A percentile compares a stretch with the other conserved stretches of the same genome.
Evolutionary conservation across 2,329 filamentous ascomycete species (phyloP).

Genomic region (Acephala macrosclerotiorum): DNA sequence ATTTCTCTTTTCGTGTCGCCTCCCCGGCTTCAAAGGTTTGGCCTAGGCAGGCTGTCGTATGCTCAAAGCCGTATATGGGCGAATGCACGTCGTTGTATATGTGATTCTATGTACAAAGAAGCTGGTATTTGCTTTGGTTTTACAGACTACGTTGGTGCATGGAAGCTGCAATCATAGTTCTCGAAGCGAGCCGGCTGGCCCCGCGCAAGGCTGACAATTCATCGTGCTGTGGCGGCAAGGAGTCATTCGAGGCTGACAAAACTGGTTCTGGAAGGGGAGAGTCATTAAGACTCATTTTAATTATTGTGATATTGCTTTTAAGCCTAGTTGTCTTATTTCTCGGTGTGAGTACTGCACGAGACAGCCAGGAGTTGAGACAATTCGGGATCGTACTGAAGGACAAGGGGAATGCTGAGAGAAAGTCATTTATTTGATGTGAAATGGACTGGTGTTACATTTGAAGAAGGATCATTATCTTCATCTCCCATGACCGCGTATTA

Average conservation of each 20-base stretch:
- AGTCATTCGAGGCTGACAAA: constrained; percentile 25
- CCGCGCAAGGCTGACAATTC: constrained; percentile 20
- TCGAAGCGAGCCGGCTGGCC: constrained; percentile 5
- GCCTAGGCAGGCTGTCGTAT: not conserved
- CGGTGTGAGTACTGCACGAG: not conserved
- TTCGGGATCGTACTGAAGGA: not conserved
- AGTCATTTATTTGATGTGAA: not conserved
- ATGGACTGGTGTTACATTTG: not conserved
- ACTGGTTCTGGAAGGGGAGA: constrained; percentile 2
- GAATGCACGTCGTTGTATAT: not conserved
- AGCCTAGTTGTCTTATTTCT: no score
- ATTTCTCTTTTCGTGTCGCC: not conserved
- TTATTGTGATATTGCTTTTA: not conserved
- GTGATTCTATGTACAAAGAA: constrained; percentile 3
- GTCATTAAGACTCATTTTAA: constrained; percentile 9
- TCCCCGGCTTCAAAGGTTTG: not conserved
- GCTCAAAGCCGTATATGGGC: not conserved
- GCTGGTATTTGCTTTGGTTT: not conserved
- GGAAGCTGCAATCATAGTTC: not conserved
- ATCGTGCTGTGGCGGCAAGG: constrained; percentile 2
- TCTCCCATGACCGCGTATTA: not conserved
- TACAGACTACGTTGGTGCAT: constrained; percentile 5
- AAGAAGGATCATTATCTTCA: constrained; percentile 15
- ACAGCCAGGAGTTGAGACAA: not conserved
- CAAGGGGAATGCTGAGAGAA: not conserved